Evolutionary conservation across 2,329 filamentous ascomycete species (phyloP).

Genomic region (Knufia fluminis): DNA sequence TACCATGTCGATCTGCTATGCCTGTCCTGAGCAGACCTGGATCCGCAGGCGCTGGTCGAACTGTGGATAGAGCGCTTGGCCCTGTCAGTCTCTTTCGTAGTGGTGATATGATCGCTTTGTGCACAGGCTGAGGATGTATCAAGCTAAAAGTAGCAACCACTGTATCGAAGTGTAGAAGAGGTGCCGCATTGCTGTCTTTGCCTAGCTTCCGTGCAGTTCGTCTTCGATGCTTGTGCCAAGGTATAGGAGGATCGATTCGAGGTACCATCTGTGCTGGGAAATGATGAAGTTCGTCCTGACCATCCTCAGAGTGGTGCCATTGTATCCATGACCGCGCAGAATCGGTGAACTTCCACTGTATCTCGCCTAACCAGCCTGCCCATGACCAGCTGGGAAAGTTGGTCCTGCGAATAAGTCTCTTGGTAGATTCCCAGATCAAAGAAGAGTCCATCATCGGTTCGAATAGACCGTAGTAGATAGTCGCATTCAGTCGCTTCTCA

Average conservation of each 20-base stretch:
- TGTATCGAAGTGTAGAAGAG: conserved; percentile 21
- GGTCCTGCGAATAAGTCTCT: conserved; percentile 16
- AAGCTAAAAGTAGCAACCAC: conserved; percentile 18
- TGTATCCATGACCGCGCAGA: conserved; percentile 21
- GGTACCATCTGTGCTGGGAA: conserved; percentile 17
- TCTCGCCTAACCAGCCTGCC: conserved; percentile 23
- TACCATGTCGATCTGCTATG: conserved; percentile 18
- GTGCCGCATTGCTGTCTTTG: conserved; percentile 14
- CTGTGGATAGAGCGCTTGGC: conserved; percentile 21
- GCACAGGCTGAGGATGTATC: conserved; percentile 16
- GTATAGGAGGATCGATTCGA: conserved; percentile 18
- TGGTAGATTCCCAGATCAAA: conserved; percentile 22
- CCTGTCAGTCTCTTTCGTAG: conserved; percentile 23
- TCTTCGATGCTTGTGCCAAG: conserved; percentile 4
- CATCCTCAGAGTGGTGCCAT: conserved; percentile 17
- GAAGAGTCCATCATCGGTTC: conserved; percentile 22
- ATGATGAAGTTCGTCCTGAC: conserved; percentile 11
- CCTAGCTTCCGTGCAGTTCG: conserved; percentile 7
- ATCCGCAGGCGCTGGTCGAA: conserved; percentile 21
- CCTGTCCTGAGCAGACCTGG: conserved; percentile 22
- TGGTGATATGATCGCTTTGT: conserved; percentile 22
- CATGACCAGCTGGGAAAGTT: conserved; percentile 22
- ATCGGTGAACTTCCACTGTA: conserved; percentile 23
- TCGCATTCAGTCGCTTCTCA: conserved; percentile 19
- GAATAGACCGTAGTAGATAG: conserved; percentile 19